A percentile compares a stretch with the other conserved stretches of the same genome.
Evolutionary conservation across 1,284 basidiomycete genomes (phyloP).

Genomic region (Sanghuangporus sanghuang): DNA sequence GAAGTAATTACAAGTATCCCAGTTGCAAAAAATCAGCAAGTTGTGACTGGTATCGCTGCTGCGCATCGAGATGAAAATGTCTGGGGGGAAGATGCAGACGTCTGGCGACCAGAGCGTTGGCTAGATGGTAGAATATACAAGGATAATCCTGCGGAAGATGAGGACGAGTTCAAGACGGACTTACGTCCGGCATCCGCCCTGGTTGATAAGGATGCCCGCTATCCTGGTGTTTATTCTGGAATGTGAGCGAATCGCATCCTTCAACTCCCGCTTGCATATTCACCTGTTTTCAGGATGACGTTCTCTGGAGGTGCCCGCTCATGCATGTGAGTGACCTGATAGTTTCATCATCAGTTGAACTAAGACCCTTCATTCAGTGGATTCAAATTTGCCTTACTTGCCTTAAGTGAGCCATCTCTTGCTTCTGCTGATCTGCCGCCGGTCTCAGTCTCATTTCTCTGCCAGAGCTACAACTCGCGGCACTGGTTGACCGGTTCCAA

Average conservation of each 20-base stretch:
- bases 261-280: not conserved
- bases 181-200: not conserved
- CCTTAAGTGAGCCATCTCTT: slow-evolving; percentile 2
- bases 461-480: slow-evolving; percentile 8
- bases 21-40: slow-evolving; percentile 12
- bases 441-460: not conserved
- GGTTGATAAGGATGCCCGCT: slow-evolving; percentile 7
- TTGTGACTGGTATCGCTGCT: slow-evolving; percentile 25
- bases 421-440: too few relatives aligned
- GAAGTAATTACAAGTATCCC: slow-evolving; percentile 1
- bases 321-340: slow-evolving; percentile 11
- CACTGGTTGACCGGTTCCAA: slow-evolving; percentile 7
- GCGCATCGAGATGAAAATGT: slow-evolving; percentile 26
- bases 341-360: not conserved
- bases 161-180: not conserved
- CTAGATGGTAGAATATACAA: slow-evolving; percentile 8
- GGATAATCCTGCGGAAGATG: not conserved
- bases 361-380: not conserved
- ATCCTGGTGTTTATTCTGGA: slow-evolving; percentile 15
- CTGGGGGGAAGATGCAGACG: slow-evolving; percentile 28
- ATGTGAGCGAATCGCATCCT: slow-evolving; percentile 1
- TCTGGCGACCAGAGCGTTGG: slow-evolving; percentile 31
- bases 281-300: slow-evolving; percentile 8
- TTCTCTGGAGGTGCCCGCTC: slow-evolving; percentile 15
- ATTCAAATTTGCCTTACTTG: slow-evolving; percentile 16